Evolutionary conservation across 805 yeast species (phyloP).

Genomic region (Starmera quercuum): DNA sequence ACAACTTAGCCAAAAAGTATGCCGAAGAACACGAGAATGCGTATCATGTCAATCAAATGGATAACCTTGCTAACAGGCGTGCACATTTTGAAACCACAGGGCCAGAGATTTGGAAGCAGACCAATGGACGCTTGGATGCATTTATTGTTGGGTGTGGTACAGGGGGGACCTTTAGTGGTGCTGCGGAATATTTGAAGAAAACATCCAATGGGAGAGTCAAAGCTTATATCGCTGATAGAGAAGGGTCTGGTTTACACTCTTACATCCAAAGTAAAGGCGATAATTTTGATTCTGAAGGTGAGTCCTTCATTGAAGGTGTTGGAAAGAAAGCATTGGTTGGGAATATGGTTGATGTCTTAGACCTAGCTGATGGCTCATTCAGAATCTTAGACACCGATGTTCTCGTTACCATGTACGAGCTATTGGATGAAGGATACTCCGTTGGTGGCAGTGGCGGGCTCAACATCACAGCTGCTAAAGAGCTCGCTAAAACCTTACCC

Average conservation of each 20-base stretch:
- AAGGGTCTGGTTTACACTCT: constrained; percentile 59
- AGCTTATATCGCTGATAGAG: constrained; percentile 69
- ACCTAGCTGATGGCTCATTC: constrained; percentile 10
- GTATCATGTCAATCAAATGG: constrained; percentile 76
- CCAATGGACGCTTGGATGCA: constrained; percentile 42
- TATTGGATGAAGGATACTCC: constrained; percentile 12
- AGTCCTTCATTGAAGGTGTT: constrained; percentile 18
- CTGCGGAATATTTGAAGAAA: constrained; percentile 53
- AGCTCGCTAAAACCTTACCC: constrained; percentile 15
- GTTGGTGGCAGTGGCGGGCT: constrained; percentile 18
- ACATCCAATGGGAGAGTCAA: constrained; percentile 25
- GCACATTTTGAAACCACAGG: constrained; percentile 66
- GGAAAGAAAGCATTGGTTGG: constrained; percentile 17
- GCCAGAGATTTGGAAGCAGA: constrained; percentile 68
- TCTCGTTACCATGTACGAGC: constrained; percentile 8
- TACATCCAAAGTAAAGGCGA: constrained; percentile 13
- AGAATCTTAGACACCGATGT: constrained; percentile 13
- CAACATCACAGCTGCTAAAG: constrained; percentile 15
- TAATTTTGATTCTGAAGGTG: constrained; percentile 16
- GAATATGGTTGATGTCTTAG: constrained; percentile 12
- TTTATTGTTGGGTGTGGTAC: constrained; percentile 79
- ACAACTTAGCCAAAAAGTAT: constrained; percentile 22
- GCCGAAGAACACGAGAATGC: constrained; percentile 36
- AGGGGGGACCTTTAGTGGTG: constrained; percentile 78
- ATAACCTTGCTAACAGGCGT: constrained; percentile 66